These are phyloP conservation scores for Platanus orientalis DNA, from an alignment of 164 flowering plant genomes.

Conservation along the genomic window DNA sequence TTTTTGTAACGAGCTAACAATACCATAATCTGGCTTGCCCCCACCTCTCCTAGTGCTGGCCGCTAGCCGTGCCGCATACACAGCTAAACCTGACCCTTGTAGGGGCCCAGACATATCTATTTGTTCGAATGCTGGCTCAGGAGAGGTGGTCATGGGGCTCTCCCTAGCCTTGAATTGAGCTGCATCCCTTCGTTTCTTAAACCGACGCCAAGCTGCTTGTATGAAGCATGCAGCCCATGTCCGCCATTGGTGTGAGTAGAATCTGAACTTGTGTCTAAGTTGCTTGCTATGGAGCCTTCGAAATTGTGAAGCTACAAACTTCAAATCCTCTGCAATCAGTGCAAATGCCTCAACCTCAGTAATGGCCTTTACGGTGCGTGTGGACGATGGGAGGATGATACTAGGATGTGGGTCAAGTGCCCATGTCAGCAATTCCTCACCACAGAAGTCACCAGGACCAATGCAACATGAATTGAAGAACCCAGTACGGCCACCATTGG, in stretches of 20 bases:
- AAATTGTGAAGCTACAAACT: conserved; percentile 82
- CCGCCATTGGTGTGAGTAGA: conserved; percentile 92
- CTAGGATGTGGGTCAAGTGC: conserved; percentile 78
- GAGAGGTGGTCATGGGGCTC: conserved; percentile 13
- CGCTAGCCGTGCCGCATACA: conserved; percentile 37
- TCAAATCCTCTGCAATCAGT: conserved; percentile 71
- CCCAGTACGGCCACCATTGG: conserved; percentile 89
- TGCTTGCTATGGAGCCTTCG: conserved; percentile 81
- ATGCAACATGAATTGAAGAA: conserved; percentile 82
- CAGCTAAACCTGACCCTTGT: conserved; percentile 24
- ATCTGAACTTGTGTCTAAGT: conserved; percentile 74
- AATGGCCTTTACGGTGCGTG: conserved; percentile 75
- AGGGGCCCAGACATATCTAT: neutral
- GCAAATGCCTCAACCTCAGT: conserved; percentile 91
- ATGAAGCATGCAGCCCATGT: conserved; percentile 89
- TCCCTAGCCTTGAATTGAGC: conserved; percentile 44
- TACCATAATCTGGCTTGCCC: conserved; percentile 27
- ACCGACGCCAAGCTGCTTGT: conserved; percentile 85
- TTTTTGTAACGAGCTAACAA: conserved; percentile 45
- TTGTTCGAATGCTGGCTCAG: conserved; percentile 5
- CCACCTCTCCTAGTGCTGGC: conserved; percentile 36
- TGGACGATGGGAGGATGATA: conserved; percentile 69
- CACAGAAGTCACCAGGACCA: conserved; percentile 91
- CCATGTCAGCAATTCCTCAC: conserved; percentile 94
- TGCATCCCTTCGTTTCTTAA: conserved; percentile 39